Base-by-base conservation (phyloP, 1,139 yeast species). In the Maudiozyma humilis region DNA sequence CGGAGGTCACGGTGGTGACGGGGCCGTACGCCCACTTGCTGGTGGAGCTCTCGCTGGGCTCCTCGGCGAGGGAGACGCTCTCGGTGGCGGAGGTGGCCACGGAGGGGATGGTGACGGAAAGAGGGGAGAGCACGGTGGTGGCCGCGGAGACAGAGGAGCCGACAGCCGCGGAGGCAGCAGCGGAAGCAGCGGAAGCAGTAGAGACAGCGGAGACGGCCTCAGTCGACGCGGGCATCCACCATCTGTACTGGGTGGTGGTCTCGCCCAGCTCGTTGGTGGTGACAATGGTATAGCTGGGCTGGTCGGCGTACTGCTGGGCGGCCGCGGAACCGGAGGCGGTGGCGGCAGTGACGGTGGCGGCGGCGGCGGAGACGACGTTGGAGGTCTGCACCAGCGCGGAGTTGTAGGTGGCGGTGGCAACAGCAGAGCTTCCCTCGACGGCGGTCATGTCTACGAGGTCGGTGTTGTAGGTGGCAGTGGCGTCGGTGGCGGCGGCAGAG, bases 1-100 rank as follows among this genome's bases (percentile, higher is more conserved):
- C 48, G 19, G 56, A 47, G 1, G 55, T 52, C 8, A 49, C 44
- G 1, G 77, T 74, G 4, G 75, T 69, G 16, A 51, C 41, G 38
- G 65, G 59, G 10, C 53, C 51, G 36, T 49, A 49, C 10, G 53
- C 41, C 18, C 48, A 44, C 23, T 38, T 40, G 25, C 44, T 37
- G 14, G 43, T 19, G 29, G 44, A 31, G 4, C 37, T n/a, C 15
- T 12, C 27, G 13, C 3, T 29, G 8, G 38, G 4, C 5, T 12
- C 30, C n/a, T 29, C 12, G 17, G 18, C 23, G 27, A 19, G 36
- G 12, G 16, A 18, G 16, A 17, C 36, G n/a, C 27, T 15, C 17
- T 4, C 10, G 16, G 14, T 18, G 13, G 19, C 23, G 14, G 23
- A 25, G 6, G 27, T 10, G 17, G 31, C 14, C 12, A 19, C 16